Evolutionary conservation across 108 stramenopile genomes (phyloP).

Genomic region (Fragilariopsis cylindrus): DNA sequence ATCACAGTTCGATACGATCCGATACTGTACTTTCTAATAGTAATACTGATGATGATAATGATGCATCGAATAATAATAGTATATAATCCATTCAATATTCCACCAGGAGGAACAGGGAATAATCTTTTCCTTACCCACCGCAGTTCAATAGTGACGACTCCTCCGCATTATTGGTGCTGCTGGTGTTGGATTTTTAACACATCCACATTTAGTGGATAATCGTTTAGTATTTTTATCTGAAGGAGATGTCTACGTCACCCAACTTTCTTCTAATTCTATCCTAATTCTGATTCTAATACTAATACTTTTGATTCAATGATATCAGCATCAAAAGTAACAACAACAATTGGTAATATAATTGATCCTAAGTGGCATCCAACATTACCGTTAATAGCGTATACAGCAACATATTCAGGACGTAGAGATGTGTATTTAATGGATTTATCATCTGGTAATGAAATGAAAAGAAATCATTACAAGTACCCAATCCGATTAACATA

Average conservation of each 20-base stretch:
- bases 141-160: not conserved
- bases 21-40: not conserved
- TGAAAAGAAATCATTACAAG: conserved; percentile 29
- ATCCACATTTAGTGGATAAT: conserved; percentile 55
- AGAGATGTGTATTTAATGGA: conserved; percentile 70
- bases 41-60: not conserved
- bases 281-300: not conserved
- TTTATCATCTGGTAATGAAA: conserved; percentile 21
- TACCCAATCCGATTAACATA: conserved; percentile 59
- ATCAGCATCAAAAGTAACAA: conserved; percentile 61
- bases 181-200: conserved; percentile 44
- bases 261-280: not conserved
- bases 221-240: conserved; percentile 65
- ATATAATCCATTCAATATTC: conserved; percentile 19
- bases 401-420: conserved; percentile 63
- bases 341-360: conserved; percentile 64
- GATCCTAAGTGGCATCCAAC: conserved; percentile 57
- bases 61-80: no score
- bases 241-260: conserved; percentile 65
- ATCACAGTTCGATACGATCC: conserved; percentile 19
- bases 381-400: conserved; percentile 53
- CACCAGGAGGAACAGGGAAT: not conserved
- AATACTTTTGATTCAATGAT: not conserved
- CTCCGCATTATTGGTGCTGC: not conserved
- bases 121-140: conserved; percentile 1